Evolutionary conservation across 345 rosid species (phyloP).

Genomic region (Eucalyptus cloeziana): DNA sequence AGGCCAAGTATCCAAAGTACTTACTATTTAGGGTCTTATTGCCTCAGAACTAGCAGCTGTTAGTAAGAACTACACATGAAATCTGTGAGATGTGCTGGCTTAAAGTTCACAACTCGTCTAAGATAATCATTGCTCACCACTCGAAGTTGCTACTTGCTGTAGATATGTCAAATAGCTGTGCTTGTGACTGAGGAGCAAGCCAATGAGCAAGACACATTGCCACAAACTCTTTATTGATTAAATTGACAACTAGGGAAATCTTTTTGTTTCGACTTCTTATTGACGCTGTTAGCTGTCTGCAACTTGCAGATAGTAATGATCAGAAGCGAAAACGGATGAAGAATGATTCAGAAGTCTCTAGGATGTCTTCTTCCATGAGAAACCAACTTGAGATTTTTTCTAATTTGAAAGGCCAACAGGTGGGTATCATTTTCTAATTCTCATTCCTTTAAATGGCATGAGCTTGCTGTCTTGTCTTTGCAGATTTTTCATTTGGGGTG

Average conservation of each 20-base stretch:
- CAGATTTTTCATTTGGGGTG: background rate
- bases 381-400: slow-evolving; percentile 65
- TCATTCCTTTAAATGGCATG: background rate
- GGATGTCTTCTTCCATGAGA: slow-evolving; percentile 55
- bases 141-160: background rate
- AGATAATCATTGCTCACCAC: background rate
- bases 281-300: slow-evolving; percentile 4
- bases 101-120: background rate
- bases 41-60: background rate
- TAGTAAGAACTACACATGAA: background rate
- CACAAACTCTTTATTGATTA: background rate
- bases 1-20: background rate
- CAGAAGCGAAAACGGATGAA: slow-evolving; percentile 71
- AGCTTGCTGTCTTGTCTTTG: background rate
- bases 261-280: background rate
- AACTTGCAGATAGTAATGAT: slow-evolving; percentile 67
- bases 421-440: background rate
- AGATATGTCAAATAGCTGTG: background rate
- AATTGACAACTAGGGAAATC: background rate
- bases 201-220: background rate
- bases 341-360: slow-evolving; percentile 54
- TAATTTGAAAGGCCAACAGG: slow-evolving; percentile 88
- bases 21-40: background rate
- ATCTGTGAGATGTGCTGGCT: background rate
- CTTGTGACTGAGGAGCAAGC: background rate